Evolutionary conservation across 2,329 filamentous ascomycete genomes (phyloP).

Genomic region (Bipolaris gigantea): DNA sequence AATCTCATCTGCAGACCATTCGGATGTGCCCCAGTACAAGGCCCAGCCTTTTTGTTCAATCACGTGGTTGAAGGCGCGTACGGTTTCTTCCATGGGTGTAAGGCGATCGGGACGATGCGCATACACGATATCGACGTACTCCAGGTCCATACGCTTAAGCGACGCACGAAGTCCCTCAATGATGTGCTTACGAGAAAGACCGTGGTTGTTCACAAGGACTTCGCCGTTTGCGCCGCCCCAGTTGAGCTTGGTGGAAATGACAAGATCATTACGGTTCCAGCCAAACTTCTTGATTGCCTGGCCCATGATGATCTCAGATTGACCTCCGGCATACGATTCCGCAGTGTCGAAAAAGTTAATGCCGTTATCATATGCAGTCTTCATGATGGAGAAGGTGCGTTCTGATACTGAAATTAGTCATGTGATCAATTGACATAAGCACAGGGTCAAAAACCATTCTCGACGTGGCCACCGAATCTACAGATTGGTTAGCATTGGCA

Average conservation of each 20-base stretch:
- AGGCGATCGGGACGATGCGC: constrained; percentile 69
- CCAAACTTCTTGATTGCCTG: constrained; percentile 58
- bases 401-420: constrained; percentile 40
- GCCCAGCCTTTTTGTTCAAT: constrained; percentile 67
- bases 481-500: not conserved
- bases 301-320: constrained; percentile 59
- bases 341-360: constrained; percentile 46
- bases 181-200: constrained; percentile 70
- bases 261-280: constrained; percentile 54
- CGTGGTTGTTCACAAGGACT: constrained; percentile 64
- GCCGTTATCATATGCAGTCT: constrained; percentile 59
- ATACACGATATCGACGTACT: constrained; percentile 70
- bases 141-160: constrained; percentile 60
- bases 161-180: constrained; percentile 66
- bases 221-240: constrained; percentile 54
- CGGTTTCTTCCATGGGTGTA: constrained; percentile 72
- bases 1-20: constrained; percentile 64
- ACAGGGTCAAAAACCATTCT: constrained; percentile 55
- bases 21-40: constrained; percentile 66
- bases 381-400: constrained; percentile 58
- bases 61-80: constrained; percentile 71
- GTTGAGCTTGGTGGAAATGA: constrained; percentile 52
- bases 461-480: constrained; percentile 65
- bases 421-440: not conserved
- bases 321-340: constrained; percentile 52